phyloP scores from a whole-genome alignment of 768 basidiomycete genomes.

The Lyophyllum shimeji region DNA sequence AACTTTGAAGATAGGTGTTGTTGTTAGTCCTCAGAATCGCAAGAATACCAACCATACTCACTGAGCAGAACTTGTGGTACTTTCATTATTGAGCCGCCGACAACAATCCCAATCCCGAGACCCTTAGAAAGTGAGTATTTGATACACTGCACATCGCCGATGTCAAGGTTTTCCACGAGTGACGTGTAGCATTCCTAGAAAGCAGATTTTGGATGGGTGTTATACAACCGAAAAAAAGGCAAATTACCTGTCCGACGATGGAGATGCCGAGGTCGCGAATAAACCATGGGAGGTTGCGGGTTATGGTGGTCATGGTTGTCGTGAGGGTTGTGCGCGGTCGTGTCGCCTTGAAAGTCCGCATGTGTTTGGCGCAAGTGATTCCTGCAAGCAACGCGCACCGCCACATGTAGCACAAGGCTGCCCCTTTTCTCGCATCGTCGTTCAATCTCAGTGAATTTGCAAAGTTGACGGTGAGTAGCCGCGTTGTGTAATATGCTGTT shows the following conservation, averaged over 20 bases:
- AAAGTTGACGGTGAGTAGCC: neutral
- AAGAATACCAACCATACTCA: constrained; percentile 35
- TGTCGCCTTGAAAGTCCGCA: neutral
- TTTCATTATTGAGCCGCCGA: constrained; percentile 94
- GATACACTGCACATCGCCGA: constrained; percentile 77
- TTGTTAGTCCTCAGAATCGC: constrained; percentile 6
- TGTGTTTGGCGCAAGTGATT: constrained; percentile 4
- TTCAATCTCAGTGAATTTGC: too few relatives aligned
- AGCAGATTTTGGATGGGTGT: constrained; percentile 1
- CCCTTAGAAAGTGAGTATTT: constrained; percentile 93
- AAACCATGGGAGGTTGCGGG: constrained; percentile 83
- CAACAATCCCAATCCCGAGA: constrained; percentile 88
- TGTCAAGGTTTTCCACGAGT: constrained; percentile 82
- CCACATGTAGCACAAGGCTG: neutral
- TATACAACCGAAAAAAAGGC: neutral
- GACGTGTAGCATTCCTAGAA: constrained; percentile 85
- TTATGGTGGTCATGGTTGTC: constrained; percentile 68
- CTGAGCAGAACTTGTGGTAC: constrained; percentile 90
- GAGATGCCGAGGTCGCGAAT: constrained; percentile 78
- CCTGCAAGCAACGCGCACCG: constrained; percentile 7
- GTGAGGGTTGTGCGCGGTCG: neutral
- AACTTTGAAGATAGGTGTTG: constrained; percentile 43
- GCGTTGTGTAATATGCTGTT: constrained; percentile 11
- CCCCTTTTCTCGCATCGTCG: neutral
- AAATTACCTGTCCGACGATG: constrained; percentile 74